Evolutionary conservation across 177 flowering plant genomes (phyloP), one percentile per base, ranked within the genome.

Genomic region (Tripterygium wilfordii): DNA sequence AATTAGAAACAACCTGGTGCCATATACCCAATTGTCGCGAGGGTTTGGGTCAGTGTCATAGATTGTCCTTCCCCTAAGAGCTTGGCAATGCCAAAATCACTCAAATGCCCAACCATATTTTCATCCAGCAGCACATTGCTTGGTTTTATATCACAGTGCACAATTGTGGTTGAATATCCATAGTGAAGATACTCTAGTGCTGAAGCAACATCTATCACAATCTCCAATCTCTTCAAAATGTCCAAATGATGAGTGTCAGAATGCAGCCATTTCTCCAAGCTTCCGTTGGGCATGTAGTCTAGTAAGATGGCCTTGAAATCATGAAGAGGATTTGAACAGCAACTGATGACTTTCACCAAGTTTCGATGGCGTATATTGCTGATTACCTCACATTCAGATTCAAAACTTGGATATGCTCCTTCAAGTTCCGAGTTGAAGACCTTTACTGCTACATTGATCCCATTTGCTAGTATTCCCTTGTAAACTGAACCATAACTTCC

Each of bases 101-200:
- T 18, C 0, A 64, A 54, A 32, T 41, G 64, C 1, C 51, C 65
- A 21, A 48, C 51, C 62, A 60, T 60, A 5, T 46, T 55, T 22
- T 45, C 55, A 49, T 56, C 48, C 23, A 56, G 38, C 10, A 65
- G 41, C 14, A 64, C 45, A 50, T 64, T 65, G 32, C 65, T 56
- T 1, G 61, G 69, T 37, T 65, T 65, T 28, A 65, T 12, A 52
- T 65, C 69, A 40, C 60, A 45, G 29, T 59, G 69, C 18, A 59
- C 45, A 3, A 58, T 16, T 1, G 56, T 19, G 12, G 8, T 17
- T 14, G 23, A 10, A 36, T 28, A 37, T 9, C 26, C 31, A 38
- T 54, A 48, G 35, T 64, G 69, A 23, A 64, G 64, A 45, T 59
- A 64, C 10, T 59, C 46, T 39, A 59, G 31, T 8, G 62, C 66